Conservation (phyloP, 768 basidiomycete species). For the Auriculariales sp. region DNA sequence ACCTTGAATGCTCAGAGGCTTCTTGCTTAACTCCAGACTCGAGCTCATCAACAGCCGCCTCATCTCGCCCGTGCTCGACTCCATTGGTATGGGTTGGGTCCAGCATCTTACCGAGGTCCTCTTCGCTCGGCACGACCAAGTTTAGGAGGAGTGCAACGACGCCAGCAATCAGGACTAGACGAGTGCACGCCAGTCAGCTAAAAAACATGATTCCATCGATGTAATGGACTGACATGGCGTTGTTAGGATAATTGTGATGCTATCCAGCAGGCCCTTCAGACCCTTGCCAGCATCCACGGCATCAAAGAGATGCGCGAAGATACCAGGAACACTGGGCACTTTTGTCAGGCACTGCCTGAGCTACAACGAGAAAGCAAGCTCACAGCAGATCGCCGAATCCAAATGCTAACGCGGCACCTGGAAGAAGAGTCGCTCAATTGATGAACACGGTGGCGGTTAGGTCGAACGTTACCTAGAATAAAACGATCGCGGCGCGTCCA, state of each 20-base stretch:
- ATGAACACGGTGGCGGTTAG: neutral
- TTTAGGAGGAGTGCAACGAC: conserved; percentile 46
- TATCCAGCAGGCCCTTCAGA: conserved; percentile 54
- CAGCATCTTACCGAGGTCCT: too few relatives aligned
- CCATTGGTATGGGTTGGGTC: too few relatives aligned
- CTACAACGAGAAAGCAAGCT: neutral
- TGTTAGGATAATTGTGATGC: conserved; percentile 65
- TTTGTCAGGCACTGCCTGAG: too few relatives aligned
- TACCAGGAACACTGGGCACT: conserved; percentile 27
- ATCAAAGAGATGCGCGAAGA: conserved; percentile 60
- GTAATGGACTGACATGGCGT: conserved; percentile 54
- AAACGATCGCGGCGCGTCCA: conserved; percentile 56
- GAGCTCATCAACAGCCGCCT: too few relatives aligned
- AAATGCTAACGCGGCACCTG: conserved; percentile 41
- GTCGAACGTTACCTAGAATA: conserved; percentile 30
- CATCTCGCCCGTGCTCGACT: too few relatives aligned
- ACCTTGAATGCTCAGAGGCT: too few relatives aligned
- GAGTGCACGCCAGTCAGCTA: too few relatives aligned
- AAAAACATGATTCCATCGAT: neutral
- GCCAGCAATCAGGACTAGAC: conserved; percentile 40
- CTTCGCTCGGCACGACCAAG: conserved; percentile 32
- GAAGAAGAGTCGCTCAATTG: neutral
- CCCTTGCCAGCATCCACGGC: conserved; percentile 41
- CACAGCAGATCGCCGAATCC: conserved; percentile 54
- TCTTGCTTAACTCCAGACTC: too few relatives aligned